Conservation (phyloP, 2,329 filamentous ascomycete species). For the Magnaporthiopsis rhizophila region DNA sequence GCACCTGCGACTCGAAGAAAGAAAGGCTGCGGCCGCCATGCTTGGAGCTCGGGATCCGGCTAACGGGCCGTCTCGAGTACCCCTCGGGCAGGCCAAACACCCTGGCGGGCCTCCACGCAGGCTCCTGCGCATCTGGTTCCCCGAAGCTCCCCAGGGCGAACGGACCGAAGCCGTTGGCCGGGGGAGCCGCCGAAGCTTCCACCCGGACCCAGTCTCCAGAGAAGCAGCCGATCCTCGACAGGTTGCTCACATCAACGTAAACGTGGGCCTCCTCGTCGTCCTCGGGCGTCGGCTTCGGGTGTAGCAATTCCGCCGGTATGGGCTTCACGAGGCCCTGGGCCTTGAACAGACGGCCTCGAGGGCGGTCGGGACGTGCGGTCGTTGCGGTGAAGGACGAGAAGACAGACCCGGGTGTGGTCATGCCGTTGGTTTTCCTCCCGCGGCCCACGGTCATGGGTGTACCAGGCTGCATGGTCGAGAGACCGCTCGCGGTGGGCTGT, state of each 20-base stretch:
- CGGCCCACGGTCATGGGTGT: conserved; percentile 70
- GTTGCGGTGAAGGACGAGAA: conserved; percentile 83
- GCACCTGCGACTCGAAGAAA: conserved; percentile 62
- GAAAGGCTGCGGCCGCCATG: conserved; percentile 44
- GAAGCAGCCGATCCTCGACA: conserved; percentile 90
- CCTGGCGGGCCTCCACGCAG: conserved; percentile 72
- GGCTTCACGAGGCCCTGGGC: conserved; percentile 64
- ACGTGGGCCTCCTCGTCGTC: conserved; percentile 87
- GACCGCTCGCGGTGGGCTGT: conserved; percentile 60
- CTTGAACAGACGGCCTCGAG: conserved; percentile 74
- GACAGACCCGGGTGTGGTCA: conserved; percentile 77
- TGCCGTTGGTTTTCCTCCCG: conserved; percentile 59
- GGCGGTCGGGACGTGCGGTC: conserved; percentile 66
- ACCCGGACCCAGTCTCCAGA: conserved; percentile 94
- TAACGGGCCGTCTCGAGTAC: conserved; percentile 53
- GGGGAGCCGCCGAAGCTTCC: conserved; percentile 68
- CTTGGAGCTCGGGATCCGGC: conserved; percentile 49
- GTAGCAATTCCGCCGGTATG: conserved; percentile 70
- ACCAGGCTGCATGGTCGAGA: conserved; percentile 72
- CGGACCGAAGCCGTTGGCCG: conserved; percentile 54
- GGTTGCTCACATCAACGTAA: conserved; percentile 79
- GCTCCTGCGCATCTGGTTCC: conserved; percentile 51
- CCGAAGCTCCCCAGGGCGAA: conserved; percentile 63
- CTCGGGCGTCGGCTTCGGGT: conserved; percentile 67
- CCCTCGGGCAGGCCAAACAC: conserved; percentile 84